A percentile compares a stretch with the other conserved stretches of the same genome.
phyloP scores from a whole-genome alignment of 805 yeast species.

The Hanseniaspora guilliermondii region DNA sequence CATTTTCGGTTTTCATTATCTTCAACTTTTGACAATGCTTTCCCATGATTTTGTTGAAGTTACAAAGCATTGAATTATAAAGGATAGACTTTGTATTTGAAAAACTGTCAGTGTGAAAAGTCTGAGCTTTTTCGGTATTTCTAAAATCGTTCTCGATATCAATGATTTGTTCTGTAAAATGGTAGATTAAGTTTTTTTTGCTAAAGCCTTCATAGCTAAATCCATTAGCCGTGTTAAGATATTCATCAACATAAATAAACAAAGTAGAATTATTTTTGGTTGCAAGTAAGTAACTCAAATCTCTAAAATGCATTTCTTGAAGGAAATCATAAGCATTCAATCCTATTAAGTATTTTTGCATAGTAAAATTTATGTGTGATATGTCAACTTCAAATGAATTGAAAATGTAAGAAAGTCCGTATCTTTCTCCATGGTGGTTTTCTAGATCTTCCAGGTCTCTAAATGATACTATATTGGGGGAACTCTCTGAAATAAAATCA shows the following conservation, averaged over 20 bases:
- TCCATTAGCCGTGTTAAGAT: slow-evolving; percentile 22
- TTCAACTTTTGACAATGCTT: slow-evolving; percentile 53
- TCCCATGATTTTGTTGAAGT: slow-evolving; percentile 40
- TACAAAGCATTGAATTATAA: slow-evolving; percentile 42
- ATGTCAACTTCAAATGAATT: slow-evolving; percentile 20
- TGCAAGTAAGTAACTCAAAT: slow-evolving; percentile 46
- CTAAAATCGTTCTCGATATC: slow-evolving; percentile 20
- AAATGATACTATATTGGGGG: slow-evolving; percentile 32
- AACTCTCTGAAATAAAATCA: slow-evolving; percentile 24
- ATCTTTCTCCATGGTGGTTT: slow-evolving; percentile 14
- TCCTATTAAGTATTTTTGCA: slow-evolving; percentile 48
- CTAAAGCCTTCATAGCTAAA: slow-evolving; percentile 27
- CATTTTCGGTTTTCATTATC: slow-evolving; percentile 23
- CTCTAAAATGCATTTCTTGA: slow-evolving; percentile 53
- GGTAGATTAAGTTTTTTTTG: slow-evolving; percentile 42
- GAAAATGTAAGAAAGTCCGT: slow-evolving; percentile 42
- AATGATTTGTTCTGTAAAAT: slow-evolving; percentile 42
- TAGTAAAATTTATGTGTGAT: slow-evolving; percentile 32
- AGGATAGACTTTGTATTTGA: slow-evolving; percentile 24
- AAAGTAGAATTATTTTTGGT: slow-evolving; percentile 44
- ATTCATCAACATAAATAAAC: slow-evolving; percentile 33
- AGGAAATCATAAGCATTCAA: slow-evolving; percentile 51
- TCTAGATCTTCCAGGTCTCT: slow-evolving; percentile 1
- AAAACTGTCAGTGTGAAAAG: slow-evolving; percentile 15
- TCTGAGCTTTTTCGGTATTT: slow-evolving; percentile 18